phyloP scores from a whole-genome alignment of 176 grass and related monocot genomes.

The sorghum (Sorghum bicolor) region DNA sequence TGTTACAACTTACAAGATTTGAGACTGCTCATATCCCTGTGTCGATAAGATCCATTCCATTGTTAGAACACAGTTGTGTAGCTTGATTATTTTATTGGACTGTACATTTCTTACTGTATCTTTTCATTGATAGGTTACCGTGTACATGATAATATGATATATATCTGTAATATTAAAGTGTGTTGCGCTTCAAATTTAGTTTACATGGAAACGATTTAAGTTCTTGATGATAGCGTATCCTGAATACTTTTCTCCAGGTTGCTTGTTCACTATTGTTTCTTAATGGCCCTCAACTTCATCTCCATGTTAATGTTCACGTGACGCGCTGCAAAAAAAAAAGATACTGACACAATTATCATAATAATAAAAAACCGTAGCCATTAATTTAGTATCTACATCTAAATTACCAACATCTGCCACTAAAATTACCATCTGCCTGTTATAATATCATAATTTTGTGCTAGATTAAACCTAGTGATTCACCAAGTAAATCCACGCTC shows the following conservation, averaged over 20 bases:
- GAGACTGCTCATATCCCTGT: background rate
- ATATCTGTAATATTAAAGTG: background rate
- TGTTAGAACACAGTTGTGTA: conserved; percentile 6
- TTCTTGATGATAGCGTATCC: background rate
- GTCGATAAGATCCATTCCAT: background rate
- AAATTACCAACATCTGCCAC: no score
- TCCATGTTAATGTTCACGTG: no score
- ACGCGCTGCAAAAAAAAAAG: no score
- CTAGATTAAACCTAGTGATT: no score
- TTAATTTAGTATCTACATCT: no score
- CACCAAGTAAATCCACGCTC: no score
- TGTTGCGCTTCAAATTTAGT: background rate
- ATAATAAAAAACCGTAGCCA: no score
- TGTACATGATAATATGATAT: background rate
- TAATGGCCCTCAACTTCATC: no score
- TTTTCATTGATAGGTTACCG: background rate
- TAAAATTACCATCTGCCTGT: no score
- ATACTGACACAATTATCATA: no score
- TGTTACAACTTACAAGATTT: background rate
- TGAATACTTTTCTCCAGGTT: background rate
- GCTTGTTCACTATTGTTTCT: no score
- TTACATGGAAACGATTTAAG: background rate
- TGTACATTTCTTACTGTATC: background rate
- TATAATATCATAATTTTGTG: no score
- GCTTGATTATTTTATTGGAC: conserved; percentile 7